These are phyloP conservation scores for Chlorella variabilis DNA, from an alignment of 163 green algal genomes.

Conservation along the genomic window DNA sequence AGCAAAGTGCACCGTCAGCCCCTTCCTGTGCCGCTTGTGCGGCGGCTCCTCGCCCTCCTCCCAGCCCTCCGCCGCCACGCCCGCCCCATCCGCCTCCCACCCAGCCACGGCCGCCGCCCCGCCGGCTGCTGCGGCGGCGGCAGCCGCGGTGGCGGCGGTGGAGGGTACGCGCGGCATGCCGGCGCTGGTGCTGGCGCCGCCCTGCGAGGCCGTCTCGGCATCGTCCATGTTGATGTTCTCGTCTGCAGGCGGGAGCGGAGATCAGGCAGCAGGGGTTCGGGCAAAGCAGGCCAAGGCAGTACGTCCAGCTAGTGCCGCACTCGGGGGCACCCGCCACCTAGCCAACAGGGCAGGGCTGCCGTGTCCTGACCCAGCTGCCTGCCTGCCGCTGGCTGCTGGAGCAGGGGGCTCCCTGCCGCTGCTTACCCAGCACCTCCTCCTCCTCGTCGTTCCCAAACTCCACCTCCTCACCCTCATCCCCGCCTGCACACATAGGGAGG, in stretches of 20 bases:
- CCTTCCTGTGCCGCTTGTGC: conserved; percentile 27
- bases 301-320: no score
- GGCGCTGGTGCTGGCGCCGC: neutral
- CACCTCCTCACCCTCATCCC: conserved; percentile 46
- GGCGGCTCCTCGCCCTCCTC: conserved; percentile 32
- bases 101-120: neutral
- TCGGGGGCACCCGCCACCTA: neutral
- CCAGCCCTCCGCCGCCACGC: neutral
- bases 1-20: conserved; percentile 36
- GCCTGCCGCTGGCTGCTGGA: neutral
- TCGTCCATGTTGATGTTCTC: conserved; percentile 39
- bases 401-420: no score
- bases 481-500: neutral
- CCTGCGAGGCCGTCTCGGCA: neutral
- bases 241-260: conserved; percentile 1
- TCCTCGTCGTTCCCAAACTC: conserved; percentile 47
- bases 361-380: neutral
- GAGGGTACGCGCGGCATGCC: conserved; percentile 22
- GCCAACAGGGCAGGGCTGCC: no score
- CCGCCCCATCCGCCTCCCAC: neutral
- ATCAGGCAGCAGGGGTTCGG: no score
- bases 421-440: conserved; percentile 49
- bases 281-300: neutral
- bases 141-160: neutral
- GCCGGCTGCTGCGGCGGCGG: neutral